phyloP scores from a whole-genome alignment of 768 basidiomycete genomes.

The Suillus ampliporus region DNA sequence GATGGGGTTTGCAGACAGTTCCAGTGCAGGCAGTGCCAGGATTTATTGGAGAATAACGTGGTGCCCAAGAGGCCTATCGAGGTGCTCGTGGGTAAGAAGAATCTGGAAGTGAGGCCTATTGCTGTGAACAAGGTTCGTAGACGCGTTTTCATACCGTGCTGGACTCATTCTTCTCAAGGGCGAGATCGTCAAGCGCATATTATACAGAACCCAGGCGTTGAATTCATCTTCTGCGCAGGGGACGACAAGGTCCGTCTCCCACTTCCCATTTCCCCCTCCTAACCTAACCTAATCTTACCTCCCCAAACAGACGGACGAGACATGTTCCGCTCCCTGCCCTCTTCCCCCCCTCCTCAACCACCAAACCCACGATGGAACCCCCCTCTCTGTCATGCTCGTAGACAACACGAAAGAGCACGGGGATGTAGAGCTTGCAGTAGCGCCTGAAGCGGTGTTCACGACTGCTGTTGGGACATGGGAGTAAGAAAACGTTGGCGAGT shows the following conservation, averaged over 20 bases:
- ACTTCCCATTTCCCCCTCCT: background rate
- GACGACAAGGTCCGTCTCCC: slow-evolving; percentile 82
- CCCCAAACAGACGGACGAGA: slow-evolving; percentile 89
- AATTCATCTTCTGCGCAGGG: slow-evolving; percentile 97
- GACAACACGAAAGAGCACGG: slow-evolving; percentile 24
- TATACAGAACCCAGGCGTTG: slow-evolving; percentile 93
- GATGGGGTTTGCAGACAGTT: slow-evolving; percentile 74
- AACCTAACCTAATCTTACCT: too few relatives aligned
- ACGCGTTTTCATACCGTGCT: background rate
- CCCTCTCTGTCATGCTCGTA: slow-evolving; percentile 57
- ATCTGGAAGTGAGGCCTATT: slow-evolving; percentile 93
- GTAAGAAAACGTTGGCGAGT: slow-evolving; percentile 86
- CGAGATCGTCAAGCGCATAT: slow-evolving; percentile 94
- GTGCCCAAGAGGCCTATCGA: slow-evolving; percentile 95
- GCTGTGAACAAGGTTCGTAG: slow-evolving; percentile 85
- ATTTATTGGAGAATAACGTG: slow-evolving; percentile 92
- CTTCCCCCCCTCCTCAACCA: slow-evolving; percentile 49
- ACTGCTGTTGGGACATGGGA: slow-evolving; percentile 91
- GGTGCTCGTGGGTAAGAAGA: slow-evolving; percentile 98
- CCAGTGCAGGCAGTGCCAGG: slow-evolving; percentile 97
- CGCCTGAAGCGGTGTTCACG: slow-evolving; percentile 80
- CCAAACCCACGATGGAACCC: slow-evolving; percentile 55
- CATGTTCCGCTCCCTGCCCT: slow-evolving; percentile 92
- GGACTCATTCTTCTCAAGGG: slow-evolving; percentile 50
- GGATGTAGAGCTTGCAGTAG: slow-evolving; percentile 65